Base-by-base conservation (phyloP, 1,284 basidiomycete species). In the Agaricales sp. region DNA sequence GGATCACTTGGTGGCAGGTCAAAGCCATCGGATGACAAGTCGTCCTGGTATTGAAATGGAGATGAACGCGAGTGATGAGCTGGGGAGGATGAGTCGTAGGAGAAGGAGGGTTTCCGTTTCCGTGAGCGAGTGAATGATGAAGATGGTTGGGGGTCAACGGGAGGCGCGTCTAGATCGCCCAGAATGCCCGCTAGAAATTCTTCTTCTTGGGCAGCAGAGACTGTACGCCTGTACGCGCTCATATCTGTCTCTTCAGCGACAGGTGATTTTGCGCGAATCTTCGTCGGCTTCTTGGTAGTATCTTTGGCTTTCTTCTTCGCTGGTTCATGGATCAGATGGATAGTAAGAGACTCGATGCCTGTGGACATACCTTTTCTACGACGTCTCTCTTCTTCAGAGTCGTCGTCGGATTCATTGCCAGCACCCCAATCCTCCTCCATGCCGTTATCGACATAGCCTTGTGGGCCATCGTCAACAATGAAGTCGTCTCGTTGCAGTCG, bases 401-500 rank as follows among this genome's bases (percentile, higher is more conserved):
- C 13, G 18, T 43, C 20, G 8, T 62, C 61, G 11, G 63, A 67
- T 12, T 70, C 72, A 18, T 75, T 68, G 30, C 71, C 71, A 1
- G 72, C 68, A 43, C 72, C 69, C 21, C 91, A 97, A 59, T 95
- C 93, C 55, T 98, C 94, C n/a, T 35, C 30, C 77, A 91, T 83
- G 3, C 96, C 96, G 59, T 96, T 90, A 67, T 99, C 96, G 60
- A 89, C 84, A 62, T 99, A 99, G 11, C 92, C 96, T 18, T 75
- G 80, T 0, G 87, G 78, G 48, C 94, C 93, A 68, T 99, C 96
- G 59, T 99, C 94, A 44, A 89, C 83, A 21, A 96, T 91, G 55
- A 99, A 99, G 66, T 99, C 95, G 59, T 97, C 92, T 57, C 77
- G 73, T 55, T 89, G 86, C n/a, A 96, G 73, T 16, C 96, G 76